Base-by-base conservation (phyloP, 805 yeast species). In the Kodamaea leandrae region DNA sequence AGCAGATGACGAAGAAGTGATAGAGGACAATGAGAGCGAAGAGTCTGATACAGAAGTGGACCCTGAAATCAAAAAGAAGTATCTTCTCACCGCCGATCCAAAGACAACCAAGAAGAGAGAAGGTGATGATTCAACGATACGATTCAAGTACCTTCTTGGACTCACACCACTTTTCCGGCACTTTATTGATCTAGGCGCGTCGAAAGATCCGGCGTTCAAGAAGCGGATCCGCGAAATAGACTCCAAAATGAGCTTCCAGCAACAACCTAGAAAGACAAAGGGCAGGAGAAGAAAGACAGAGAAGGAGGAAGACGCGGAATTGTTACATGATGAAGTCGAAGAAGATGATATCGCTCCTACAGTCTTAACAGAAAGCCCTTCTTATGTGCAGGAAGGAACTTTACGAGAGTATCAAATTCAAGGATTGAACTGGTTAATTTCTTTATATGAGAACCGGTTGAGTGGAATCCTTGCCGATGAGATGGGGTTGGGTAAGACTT, bases 401-500 rank as follows among this genome's bases (percentile, higher is more conserved):
- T 68, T 93, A 52, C 76, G 99, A 52, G 96, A 88, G 56, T 91
- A 93, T 59, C 99, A 91, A 66, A 71, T 91, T 21, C 96, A 89
- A 57, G 99, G 99, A 37, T 74, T 91, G 38, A 93, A 93, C 63
- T 91, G 99, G 99, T 72, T 91, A 55, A 83, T 91, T 14, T 80
- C 95, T 1, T 64, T 91, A 25, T 86, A 89, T 59, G 96, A 90
- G 51, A 88, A 91, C 61, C 77, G 84, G 52, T 73, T 91, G 32
- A 84, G 95, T 7, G 99, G 99, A 15, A 93, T 91, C 34, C 67
- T 91, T 37, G 99, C 99, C 9, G 99, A 91, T 64, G 99, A 91
- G 61, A 91, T 93, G 99, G 99, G 99, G 2, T 72, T 91, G 29
- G 99, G 99, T 42, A 91, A 91, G 63, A 91, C 99, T 4, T 68